Conservation (phyloP, 2,329 filamentous ascomycete genomes). For the Orbilia javanica region DNA sequence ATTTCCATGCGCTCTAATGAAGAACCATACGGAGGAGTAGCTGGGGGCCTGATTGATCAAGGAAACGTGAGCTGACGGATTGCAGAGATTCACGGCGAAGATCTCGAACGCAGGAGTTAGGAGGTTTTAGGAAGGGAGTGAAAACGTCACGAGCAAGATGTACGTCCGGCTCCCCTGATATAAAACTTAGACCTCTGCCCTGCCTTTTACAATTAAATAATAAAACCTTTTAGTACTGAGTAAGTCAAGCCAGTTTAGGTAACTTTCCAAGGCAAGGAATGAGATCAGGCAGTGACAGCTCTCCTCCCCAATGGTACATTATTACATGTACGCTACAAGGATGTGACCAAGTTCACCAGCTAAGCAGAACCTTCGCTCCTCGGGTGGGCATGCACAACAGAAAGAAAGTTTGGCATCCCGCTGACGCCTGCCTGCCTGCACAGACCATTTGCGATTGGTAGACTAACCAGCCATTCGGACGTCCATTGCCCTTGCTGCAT, state of each 20-base stretch:
- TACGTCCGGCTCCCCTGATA: constrained; percentile 51
- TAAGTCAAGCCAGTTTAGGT: constrained; percentile 25
- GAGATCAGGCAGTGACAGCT: constrained; percentile 50
- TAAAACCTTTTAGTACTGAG: constrained; percentile 22
- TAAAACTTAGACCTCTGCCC: constrained; percentile 25
- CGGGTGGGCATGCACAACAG: constrained; percentile 55
- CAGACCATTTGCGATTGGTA: constrained; percentile 57
- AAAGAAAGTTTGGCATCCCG: constrained; percentile 58
- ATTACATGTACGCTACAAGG: constrained; percentile 42
- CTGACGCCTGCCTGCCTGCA: constrained; percentile 58
- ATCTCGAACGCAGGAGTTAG: constrained; percentile 55
- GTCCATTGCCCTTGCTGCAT: constrained; percentile 48
- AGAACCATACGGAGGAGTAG: constrained; percentile 14
- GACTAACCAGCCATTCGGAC: constrained; percentile 30
- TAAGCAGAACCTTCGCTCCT: constrained; percentile 36
- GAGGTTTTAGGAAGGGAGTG: constrained; percentile 42
- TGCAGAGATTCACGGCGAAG: constrained; percentile 27
- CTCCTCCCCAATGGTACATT: constrained; percentile 38
- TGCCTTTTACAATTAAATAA: constrained; percentile 18
- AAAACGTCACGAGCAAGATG: constrained; percentile 46
- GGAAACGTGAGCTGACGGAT: constrained; percentile 26
- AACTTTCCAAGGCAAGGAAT: constrained; percentile 53
- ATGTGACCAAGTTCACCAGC: constrained; percentile 43
- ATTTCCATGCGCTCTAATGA: constrained; percentile 31
- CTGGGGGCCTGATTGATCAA: constrained; percentile 15